Base-by-base conservation (phyloP, 1,284 basidiomycete genomes). In the Cryptococcus jaspeensis region DNA sequence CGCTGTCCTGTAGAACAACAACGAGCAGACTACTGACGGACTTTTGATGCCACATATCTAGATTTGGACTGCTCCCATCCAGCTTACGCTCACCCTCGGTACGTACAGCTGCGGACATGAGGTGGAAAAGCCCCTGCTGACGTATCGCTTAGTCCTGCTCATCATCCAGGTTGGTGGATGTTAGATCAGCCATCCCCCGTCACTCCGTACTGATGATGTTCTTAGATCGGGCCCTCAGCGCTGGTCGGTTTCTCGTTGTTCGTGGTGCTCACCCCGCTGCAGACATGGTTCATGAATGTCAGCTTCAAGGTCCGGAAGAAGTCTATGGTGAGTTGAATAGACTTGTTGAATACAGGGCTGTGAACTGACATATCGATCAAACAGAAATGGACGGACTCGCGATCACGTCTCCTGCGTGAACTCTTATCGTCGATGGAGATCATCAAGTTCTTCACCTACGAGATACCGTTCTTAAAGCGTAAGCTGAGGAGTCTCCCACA, bases 381-480 rank as follows among this genome's bases (percentile, higher is more conserved):
- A 2, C 52, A 72, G 72, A 81, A 80, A 53, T 89, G 83, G 81
- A 90, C 89, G 0, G 94, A 97, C 70, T 88, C 88, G 64, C 83
- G 92, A 15, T 87, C 88, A 5, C 89, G 89, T 66, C 77, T 92
- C 2, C 81, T 93, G 6, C 89, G 91, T 71, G 91, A 89, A 67
- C 81, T 87, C 0, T 73, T 90, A 12, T 83, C 84, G 39, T 84
- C 83, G 0, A 88, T 89, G 85, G 81, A 85, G 7, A 82, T 90
- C 18, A 85, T 89, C 63, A 90, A 90, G 71, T 87, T 87, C 66
- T 89, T 90, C 72, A 84, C 83, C 18, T 87, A 87, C 60, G 87
- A 88, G 72, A 65, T 79, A 1, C 84, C 86, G 0, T 87, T 86
- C 71, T 69, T 87, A 43, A 80, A 84, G 59, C 80, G 86, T 85